phyloP scores from a whole-genome alignment of 176 grass and related monocot species.

The Chloris gayana region DNA sequence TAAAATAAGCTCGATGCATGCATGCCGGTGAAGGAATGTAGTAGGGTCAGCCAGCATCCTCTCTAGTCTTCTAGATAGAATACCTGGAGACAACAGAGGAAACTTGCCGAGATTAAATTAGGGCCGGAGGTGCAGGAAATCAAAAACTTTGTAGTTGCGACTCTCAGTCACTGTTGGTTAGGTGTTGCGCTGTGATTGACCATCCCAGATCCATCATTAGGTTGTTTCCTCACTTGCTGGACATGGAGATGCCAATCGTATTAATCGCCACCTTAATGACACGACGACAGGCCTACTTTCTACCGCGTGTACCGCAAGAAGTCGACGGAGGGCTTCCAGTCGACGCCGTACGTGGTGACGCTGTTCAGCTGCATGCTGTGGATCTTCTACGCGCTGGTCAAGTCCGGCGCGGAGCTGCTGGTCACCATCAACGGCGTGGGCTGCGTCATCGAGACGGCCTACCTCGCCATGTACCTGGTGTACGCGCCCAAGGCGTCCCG shows the following conservation, averaged over 20 bases:
- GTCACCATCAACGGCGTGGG: conserved; percentile 82
- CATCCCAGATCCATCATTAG: not conserved
- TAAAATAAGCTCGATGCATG: not conserved
- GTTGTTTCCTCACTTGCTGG: too few species aligned
- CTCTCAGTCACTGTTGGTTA: not conserved
- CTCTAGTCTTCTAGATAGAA: conserved; percentile 21
- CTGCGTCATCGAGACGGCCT: conserved; percentile 62
- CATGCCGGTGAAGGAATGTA: not conserved
- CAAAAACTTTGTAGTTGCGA: not conserved
- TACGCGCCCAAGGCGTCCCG: conserved; percentile 64
- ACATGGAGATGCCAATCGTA: too few species aligned
- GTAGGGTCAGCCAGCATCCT: conserved; percentile 27
- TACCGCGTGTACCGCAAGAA: conserved; percentile 85
- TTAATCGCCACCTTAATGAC: too few species aligned
- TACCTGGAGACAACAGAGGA: conserved; percentile 48
- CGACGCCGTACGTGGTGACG: conserved; percentile 80
- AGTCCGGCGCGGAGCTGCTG: conserved; percentile 64
- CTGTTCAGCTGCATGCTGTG: conserved; percentile 91
- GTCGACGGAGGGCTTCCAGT: conserved; percentile 88
- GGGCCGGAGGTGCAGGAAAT: too few species aligned
- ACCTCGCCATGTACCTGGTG: conserved; percentile 67
- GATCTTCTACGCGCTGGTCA: conserved; percentile 83
- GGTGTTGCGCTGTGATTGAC: conserved; percentile 12
- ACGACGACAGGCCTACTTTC: conserved; percentile 70
- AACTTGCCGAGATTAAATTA: not conserved